Percentiles rank a stretch among this genome's conserved stretches.
These are phyloP conservation scores for Coriolopsis trogii DNA, from an alignment of 1,284 basidiomycete genomes.

Conservation along the genomic window DNA sequence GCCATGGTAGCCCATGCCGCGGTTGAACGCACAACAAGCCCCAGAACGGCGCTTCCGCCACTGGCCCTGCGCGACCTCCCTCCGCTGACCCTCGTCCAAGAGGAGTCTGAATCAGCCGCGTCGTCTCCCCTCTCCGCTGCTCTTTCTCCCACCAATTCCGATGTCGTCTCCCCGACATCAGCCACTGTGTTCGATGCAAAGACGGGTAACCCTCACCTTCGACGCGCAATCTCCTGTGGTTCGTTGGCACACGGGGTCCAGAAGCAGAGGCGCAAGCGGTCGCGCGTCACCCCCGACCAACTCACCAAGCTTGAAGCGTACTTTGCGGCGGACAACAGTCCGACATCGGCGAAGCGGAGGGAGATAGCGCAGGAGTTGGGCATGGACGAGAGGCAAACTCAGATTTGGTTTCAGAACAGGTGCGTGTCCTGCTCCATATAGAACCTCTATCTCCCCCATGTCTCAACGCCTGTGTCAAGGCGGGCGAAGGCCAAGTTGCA, in stretches of 20 bases:
- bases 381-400: conserved; percentile 83
- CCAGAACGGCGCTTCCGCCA: conserved; percentile 4
- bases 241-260: conserved; percentile 4
- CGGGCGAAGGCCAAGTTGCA: conserved; percentile 80
- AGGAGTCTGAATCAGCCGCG: conserved; percentile 7
- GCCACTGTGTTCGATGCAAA: not conserved
- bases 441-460: not conserved
- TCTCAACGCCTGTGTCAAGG: conserved; percentile 46
- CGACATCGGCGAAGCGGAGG: conserved; percentile 66
- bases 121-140: conserved; percentile 16
- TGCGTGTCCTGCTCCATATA: conserved; percentile 34
- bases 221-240: conserved; percentile 22
- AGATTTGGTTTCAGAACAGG: conserved; percentile 89
- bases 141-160: conserved; percentile 16
- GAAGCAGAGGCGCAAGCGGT: conserved; percentile 74
- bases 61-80: conserved; percentile 13
- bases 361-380: conserved; percentile 77
- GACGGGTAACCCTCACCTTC: conserved; percentile 12
- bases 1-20: too few species aligned
- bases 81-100: conserved; percentile 1
- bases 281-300: conserved; percentile 76
- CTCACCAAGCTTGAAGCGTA: conserved; percentile 70
- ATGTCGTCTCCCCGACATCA: conserved; percentile 1
- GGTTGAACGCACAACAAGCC: conserved; percentile 6
- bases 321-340: conserved; percentile 69